Percentiles rank a stretch among this genome's conserved stretches.
phyloP scores from a whole-genome alignment of 805 yeast genomes.

The Kluyveromyces siamensis region DNA sequence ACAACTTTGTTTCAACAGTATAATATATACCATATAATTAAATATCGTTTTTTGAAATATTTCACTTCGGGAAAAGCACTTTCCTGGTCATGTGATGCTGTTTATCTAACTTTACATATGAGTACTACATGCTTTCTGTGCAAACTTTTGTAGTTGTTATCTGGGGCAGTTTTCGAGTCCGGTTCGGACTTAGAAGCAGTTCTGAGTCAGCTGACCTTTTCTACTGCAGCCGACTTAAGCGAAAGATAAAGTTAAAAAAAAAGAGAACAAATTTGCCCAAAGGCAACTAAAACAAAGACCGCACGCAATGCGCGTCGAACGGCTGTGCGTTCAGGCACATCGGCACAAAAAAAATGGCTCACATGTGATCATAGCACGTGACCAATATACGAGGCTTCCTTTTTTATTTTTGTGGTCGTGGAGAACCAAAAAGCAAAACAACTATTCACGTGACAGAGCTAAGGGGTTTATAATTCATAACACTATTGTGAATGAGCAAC shows the following conservation, averaged over 20 bases:
- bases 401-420: too few species aligned
- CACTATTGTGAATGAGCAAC: too few species aligned
- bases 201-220: neutral
- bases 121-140: neutral
- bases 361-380: neutral
- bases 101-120: neutral
- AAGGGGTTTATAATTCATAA: too few species aligned
- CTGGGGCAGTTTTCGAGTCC: neutral
- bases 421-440: too few species aligned
- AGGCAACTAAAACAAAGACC: neutral
- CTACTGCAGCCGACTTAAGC: too few species aligned
- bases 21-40: neutral
- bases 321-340: neutral
- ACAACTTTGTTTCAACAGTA: neutral
- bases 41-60: neutral
- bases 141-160: neutral
- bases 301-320: neutral
- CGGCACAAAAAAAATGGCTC: neutral
- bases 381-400: neutral
- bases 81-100: neutral
- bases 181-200: neutral
- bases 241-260: too few species aligned
- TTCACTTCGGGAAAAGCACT: neutral
- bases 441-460: too few species aligned
- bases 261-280: too few species aligned